phyloP scores from a whole-genome alignment of 768 basidiomycete genomes.

The Suillus subluteus region DNA sequence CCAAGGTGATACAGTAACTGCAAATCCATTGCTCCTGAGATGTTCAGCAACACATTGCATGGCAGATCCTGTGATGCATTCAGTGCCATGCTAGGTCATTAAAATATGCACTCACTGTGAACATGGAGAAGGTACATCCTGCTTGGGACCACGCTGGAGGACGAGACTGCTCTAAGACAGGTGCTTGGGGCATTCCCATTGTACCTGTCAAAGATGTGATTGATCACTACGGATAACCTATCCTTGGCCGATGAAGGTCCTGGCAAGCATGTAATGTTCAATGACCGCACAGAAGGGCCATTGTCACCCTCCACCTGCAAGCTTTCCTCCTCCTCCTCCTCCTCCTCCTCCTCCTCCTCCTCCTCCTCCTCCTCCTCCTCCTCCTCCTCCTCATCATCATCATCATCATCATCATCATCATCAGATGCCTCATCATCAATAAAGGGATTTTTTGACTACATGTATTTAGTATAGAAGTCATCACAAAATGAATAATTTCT shows the following conservation, averaged over 20 bases:
- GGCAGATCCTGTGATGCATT: too few species aligned
- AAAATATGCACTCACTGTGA: too few species aligned
- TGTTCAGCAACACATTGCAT: too few species aligned
- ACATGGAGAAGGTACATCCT: neutral
- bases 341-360: neutral
- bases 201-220: neutral
- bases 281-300: neutral
- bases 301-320: neutral
- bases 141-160: neutral
- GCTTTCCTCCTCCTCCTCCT: neutral
- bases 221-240: neutral
- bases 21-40: too few species aligned
- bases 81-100: too few species aligned
- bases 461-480: neutral
- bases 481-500: neutral
- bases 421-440: neutral
- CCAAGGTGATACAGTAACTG: too few species aligned
- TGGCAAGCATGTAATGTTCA: neutral
- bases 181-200: neutral
- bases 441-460: neutral
- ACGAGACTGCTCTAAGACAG: neutral
- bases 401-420: too few species aligned
- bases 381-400: too few species aligned
- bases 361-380: neutral
- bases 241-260: neutral